A percentile compares a stretch with the other conserved stretches of the same genome.
Evolutionary conservation across 805 yeast species (phyloP).

Genomic region (Sungouiozyma ichnusensis): DNA sequence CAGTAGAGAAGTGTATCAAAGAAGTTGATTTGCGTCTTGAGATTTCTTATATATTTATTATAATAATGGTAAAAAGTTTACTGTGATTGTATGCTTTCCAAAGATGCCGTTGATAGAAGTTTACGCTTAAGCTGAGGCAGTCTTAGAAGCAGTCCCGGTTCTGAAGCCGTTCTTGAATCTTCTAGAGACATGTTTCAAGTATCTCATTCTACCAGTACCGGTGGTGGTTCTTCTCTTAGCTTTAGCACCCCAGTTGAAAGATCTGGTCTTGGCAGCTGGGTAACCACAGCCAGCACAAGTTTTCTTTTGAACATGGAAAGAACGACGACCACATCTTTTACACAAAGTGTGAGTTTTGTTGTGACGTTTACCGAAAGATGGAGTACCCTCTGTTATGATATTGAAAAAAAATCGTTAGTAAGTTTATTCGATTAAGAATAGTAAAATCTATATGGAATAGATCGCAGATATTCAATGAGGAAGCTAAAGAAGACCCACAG

Average conservation of each 20-base stretch:
- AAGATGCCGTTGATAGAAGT: neutral
- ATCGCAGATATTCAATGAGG: too few relatives aligned
- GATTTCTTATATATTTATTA: neutral
- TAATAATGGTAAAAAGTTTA: neutral
- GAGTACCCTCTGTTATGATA: constrained; percentile 79
- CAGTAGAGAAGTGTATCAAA: too few relatives aligned
- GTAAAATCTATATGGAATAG: neutral
- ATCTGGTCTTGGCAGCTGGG: constrained; percentile 98
- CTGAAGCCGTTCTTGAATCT: constrained; percentile 99
- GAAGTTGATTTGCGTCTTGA: neutral
- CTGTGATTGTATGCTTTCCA: neutral
- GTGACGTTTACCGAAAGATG: constrained; percentile 99
- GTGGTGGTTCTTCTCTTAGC: constrained; percentile 99
- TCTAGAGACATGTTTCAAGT: constrained; percentile 94
- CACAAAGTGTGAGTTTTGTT: constrained; percentile 98
- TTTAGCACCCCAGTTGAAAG: constrained; percentile 98
- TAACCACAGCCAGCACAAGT: constrained; percentile 98
- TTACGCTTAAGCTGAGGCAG: constrained; percentile 46
- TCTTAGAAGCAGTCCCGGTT: constrained; percentile 41
- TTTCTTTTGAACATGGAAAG: constrained; percentile 98
- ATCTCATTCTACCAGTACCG: constrained; percentile 98
- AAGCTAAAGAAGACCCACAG: too few relatives aligned
- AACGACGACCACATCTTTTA: constrained; percentile 98
- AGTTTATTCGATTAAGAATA: neutral
- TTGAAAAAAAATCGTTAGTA: constrained; percentile 6